Percentiles rank a stretch among this genome's conserved stretches.
Conservation (phyloP, 2,329 filamentous ascomycete genomes). For the Aspergillus pseudotamarii region DNA sequence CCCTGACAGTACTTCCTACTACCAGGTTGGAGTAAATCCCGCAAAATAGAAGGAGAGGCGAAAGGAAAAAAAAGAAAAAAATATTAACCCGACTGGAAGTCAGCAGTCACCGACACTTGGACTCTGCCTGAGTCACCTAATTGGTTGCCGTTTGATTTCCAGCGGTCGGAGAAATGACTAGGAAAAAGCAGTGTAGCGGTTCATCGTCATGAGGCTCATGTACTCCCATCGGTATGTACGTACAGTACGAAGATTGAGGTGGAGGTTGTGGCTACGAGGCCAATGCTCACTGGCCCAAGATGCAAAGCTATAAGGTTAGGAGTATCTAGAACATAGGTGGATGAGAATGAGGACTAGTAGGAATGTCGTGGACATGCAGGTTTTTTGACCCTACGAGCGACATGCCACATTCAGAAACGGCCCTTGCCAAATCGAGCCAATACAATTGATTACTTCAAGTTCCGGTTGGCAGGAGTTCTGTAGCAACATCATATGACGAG, state of each 20-base stretch:
- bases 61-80: neutral
- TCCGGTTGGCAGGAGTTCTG: neutral
- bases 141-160: constrained; percentile 1
- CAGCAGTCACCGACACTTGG: neutral
- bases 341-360: neutral
- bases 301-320: neutral
- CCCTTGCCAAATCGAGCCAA: neutral
- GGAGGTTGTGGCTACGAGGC: neutral
- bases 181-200: neutral
- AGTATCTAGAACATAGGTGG: neutral
- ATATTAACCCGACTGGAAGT: too few relatives aligned
- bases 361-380: neutral
- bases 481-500: neutral
- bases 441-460: neutral
- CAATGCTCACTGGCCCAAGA: neutral
- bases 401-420: neutral
- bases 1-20: neutral
- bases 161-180: constrained; percentile 6
- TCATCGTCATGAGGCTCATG: neutral
- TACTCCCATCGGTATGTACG: neutral
- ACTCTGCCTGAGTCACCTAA: neutral
- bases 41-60: neutral
- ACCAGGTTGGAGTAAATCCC: neutral
- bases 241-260: neutral
- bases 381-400: neutral